Evolutionary conservation across 805 yeast genomes (phyloP).

Genomic region (Ogataea henricii): DNA sequence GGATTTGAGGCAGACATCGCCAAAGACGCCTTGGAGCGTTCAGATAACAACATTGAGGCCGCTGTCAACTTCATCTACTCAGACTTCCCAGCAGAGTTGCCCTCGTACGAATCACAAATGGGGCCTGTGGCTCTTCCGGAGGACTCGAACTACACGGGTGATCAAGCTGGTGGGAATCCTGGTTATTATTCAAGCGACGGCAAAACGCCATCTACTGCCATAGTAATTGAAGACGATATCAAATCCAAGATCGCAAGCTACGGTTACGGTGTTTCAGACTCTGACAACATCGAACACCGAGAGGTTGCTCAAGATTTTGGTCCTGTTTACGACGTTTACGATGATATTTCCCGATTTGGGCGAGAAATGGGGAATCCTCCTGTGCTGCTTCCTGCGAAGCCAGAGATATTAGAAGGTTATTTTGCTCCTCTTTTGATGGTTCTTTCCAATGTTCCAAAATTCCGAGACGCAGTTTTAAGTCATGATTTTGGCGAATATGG

Average conservation of each 20-base stretch:
- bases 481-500: constrained; percentile 39
- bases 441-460: constrained; percentile 38
- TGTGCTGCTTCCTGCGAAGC: constrained; percentile 37
- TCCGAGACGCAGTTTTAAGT: constrained; percentile 35
- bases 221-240: constrained; percentile 29
- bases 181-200: constrained; percentile 15
- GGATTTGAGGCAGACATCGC: constrained; percentile 30
- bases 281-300: constrained; percentile 8
- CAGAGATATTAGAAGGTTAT: constrained; percentile 40
- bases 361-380: constrained; percentile 31
- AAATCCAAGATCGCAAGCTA: constrained; percentile 25
- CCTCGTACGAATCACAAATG: constrained; percentile 16
- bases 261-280: constrained; percentile 16
- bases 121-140: constrained; percentile 12
- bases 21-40: constrained; percentile 37
- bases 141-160: neutral
- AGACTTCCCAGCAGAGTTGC: constrained; percentile 17
- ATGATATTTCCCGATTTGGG: constrained; percentile 33
- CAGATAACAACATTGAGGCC: constrained; percentile 35
- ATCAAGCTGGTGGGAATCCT: neutral
- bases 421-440: constrained; percentile 44
- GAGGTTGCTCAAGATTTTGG: constrained; percentile 6
- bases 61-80: constrained; percentile 41
- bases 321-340: constrained; percentile 31
- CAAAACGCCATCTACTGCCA: constrained; percentile 16